A percentile compares a stretch with the other conserved stretches of the same genome.
Evolutionary conservation across 2,329 filamentous ascomycete species (phyloP).

Genomic region (Pestalotiopsis sp.): DNA sequence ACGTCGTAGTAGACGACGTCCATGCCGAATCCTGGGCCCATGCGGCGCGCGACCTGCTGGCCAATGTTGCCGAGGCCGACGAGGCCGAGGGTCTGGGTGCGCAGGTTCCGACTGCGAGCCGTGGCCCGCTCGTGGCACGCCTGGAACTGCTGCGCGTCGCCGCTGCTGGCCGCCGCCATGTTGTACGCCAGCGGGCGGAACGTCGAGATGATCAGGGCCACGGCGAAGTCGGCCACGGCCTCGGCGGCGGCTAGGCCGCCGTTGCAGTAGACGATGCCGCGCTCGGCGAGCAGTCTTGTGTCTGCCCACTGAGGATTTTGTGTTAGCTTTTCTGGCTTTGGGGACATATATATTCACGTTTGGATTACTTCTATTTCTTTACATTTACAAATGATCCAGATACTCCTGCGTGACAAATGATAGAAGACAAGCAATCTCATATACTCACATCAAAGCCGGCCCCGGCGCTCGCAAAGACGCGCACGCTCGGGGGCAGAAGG

Average conservation of each 20-base stretch:
- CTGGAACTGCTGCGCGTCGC: constrained; percentile 42
- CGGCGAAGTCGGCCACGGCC: constrained; percentile 70
- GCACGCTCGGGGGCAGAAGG: constrained; percentile 51
- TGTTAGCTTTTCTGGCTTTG: background rate
- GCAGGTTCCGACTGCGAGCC: constrained; percentile 62
- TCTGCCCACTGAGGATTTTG: constrained; percentile 51
- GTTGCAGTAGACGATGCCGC: constrained; percentile 73
- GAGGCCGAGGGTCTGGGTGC: constrained; percentile 61
- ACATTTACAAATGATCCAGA: too few relatives aligned
- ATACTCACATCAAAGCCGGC: constrained; percentile 52
- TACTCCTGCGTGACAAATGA: background rate
- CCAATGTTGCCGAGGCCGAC: constrained; percentile 71
- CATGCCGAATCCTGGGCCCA: constrained; percentile 62
- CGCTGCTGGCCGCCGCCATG: constrained; percentile 51
- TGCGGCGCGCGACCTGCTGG: constrained; percentile 61
- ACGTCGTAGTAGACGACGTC: constrained; percentile 64
- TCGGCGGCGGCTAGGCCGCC: constrained; percentile 69
- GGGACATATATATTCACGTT: background rate
- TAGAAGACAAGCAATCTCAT: background rate
- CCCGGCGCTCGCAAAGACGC: constrained; percentile 59
- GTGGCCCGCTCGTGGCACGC: constrained; percentile 62
- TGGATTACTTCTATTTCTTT: too few relatives aligned
- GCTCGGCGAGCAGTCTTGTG: constrained; percentile 57
- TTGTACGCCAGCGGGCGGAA: constrained; percentile 71
- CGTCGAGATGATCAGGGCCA: constrained; percentile 67